phyloP scores from a whole-genome alignment of 306 rosid species.

The Prunus salicina region DNA sequence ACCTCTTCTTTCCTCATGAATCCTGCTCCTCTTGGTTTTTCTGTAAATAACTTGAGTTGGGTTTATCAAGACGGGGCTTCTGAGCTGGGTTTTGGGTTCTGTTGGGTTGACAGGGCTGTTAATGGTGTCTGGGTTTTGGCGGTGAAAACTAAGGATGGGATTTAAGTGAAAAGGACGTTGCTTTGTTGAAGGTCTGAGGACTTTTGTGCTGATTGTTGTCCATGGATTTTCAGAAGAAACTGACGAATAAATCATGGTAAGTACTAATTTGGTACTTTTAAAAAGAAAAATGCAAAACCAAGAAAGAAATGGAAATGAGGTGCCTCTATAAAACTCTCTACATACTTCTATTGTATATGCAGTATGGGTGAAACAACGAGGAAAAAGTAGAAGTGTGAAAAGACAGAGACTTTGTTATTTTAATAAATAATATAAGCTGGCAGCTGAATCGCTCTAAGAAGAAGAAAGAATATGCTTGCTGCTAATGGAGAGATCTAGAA shows the following conservation, averaged over 20 bases:
- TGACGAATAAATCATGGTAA: slow-evolving; percentile 47
- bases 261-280: not conserved
- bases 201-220: slow-evolving; percentile 13
- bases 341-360: not conserved
- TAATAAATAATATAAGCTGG: not conserved
- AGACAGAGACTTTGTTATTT: not conserved
- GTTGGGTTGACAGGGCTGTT: slow-evolving; percentile 9
- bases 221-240: slow-evolving; percentile 32
- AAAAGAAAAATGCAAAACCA: not conserved
- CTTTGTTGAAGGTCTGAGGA: slow-evolving; percentile 12
- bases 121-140: slow-evolving; percentile 17
- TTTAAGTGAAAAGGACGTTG: not conserved
- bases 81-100: slow-evolving; percentile 16
- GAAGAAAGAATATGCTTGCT: slow-evolving; percentile 9
- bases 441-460: not conserved
- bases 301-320: not conserved
- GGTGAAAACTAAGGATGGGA: slow-evolving; percentile 29
- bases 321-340: not conserved
- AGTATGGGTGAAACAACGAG: not conserved
- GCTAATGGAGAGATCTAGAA: slow-evolving; percentile 55
- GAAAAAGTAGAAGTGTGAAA: not conserved
- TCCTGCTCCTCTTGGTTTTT: slow-evolving; percentile 12
- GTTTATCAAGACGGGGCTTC: slow-evolving; percentile 12
- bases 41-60: slow-evolving; percentile 9
- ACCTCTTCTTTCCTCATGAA: slow-evolving; percentile 26